Evolutionary conservation across 2,329 filamentous ascomycete species (phyloP), one percentile per base, ranked within the genome.

Genomic region (Clonostachys rhizophaga): DNA sequence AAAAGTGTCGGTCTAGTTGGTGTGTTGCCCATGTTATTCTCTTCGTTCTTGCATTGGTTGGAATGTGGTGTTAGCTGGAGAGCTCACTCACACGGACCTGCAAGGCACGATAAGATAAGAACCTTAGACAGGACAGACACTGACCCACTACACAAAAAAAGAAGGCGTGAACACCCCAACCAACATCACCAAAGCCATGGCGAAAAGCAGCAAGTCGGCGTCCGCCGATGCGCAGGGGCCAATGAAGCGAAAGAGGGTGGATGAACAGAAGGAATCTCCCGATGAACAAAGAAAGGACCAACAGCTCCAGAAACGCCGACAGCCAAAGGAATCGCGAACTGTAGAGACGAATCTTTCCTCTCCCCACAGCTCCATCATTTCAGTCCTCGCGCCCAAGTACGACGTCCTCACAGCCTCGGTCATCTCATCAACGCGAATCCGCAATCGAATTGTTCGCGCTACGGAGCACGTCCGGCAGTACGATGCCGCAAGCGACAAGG

Each of bases 351-450:
- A 57, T 43, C 59, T 69, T 33, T 53, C 58, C 50, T 59, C 55
- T 11, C 67, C 74, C 18, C 66, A 74, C 57, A 68, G 69, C 48
- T 56, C 66, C 10, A 56, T 76, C n/a, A 58, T 75, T 47, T 55
- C 60, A 20, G 66, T 72, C 45, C 67, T 83, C 16, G 60, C 61
- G 17, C 52, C 64, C 5, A 73, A 70, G 45, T 75, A 76, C 61
- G 67, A 78, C 42, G 60, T 84, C 45, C 72, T 75, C 34, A 55
- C 72, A 2, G 67, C 76, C 45, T 80, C 75, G 17, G 72, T 85
- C 41, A 74, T 84, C 37, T 79, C 81, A 3, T 83, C 81, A 3
- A 75, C 81, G 5, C 72, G 76, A 56, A 84, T 87, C 50, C 68
- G 69, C 50, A 78, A 78, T 56, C 76, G 78, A 48, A 71, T 81